Base-by-base conservation (phyloP, 2,329 filamentous ascomycete genomes). In the Gnomoniopsis sp. region DNA sequence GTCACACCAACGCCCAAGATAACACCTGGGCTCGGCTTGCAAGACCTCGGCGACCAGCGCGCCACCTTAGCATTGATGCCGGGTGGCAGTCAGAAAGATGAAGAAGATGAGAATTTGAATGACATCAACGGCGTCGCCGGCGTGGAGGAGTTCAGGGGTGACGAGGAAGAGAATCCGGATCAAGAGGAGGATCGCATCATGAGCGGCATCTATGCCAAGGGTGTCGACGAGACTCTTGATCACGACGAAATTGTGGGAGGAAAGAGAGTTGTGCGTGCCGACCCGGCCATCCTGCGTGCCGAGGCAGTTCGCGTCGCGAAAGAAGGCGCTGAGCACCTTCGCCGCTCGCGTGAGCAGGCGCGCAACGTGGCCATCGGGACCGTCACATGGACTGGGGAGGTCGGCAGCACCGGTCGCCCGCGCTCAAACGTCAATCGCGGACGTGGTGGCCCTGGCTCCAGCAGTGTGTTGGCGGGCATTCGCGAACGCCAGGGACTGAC, bases 381-480 rank as follows among this genome's bases (percentile, higher is more conserved):
- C 0, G 90, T 95, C 10, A 97, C 93, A 1, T 98, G 93, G 93
- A 98, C 93, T 0, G 93, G 95, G 1, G 85, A 89, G 65, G 86
- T 89, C 49, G 93, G 93, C 11, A 83, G 88, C 52, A 87, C 86
- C 4, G 93, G 93, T 1, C 81, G 89, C 38, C 89, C 89, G 1
- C 82, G 85, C 26, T 75, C 72, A 58, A 77, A 70, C 59, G 70
- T 65, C 58, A 80, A 77, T 21, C 79, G 80, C 0, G 74, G 74
- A 22, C 80, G 76, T 44, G 80, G 74, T 36, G 82, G 80, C 3
- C 81, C 82, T 4, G 77, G 79, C 63, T 84, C 84, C 1, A 74
- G 80, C 1, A 74, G 77, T 38, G 76, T 89, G 22, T 73, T 88
- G 55, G 79, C 79, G 17, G 81, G 83, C 22, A 71, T 88, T 17